A percentile compares a stretch with the other conserved stretches of the same genome.
Conservation (phyloP, 179 eudicot species). For the Patellifolia procumbens region DNA sequence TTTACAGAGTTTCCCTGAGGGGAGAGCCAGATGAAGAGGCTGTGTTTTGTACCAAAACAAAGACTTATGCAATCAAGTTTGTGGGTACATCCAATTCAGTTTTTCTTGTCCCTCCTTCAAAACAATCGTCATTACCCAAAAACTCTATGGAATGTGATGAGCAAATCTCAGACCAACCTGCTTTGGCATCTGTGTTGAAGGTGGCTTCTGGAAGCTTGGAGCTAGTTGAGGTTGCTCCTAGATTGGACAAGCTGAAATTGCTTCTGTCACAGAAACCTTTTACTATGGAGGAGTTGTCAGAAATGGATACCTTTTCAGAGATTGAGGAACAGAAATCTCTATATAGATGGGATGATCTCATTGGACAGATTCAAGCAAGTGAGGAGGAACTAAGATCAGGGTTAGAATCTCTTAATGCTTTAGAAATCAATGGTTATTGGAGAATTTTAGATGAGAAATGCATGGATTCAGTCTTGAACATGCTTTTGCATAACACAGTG, state of each 20-base stretch:
- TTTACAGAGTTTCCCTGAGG: conserved; percentile 68
- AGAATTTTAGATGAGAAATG: conserved; percentile 65
- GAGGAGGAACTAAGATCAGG: conserved; percentile 65
- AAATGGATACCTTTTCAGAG: conserved; percentile 38
- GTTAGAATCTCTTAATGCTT: conserved; percentile 62
- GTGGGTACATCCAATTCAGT: conserved; percentile 89
- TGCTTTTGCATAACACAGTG: conserved; percentile 70
- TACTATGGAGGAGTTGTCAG: conserved; percentile 46
- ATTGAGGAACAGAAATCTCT: conserved; percentile 31
- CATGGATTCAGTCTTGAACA: conserved; percentile 58
- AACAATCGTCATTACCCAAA: conserved; percentile 27
- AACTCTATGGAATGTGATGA: conserved; percentile 38
- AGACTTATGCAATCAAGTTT: conserved; percentile 78
- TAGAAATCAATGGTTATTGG: conserved; percentile 88
- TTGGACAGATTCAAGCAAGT: conserved; percentile 75
- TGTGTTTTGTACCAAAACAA: conserved; percentile 77
- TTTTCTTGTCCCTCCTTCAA: conserved; percentile 75
- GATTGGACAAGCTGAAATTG: conserved; percentile 70
- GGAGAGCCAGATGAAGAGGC: conserved; percentile 89
- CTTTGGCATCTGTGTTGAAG: conserved; percentile 61
- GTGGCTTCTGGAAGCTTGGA: conserved; percentile 81
- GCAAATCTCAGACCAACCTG: conserved; percentile 31
- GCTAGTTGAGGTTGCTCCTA: conserved; percentile 82
- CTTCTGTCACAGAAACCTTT: conserved; percentile 68
- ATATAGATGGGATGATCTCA: conserved; percentile 80